Base-by-base conservation (phyloP, 441 rosid species). In the Corymbia citriodora region DNA sequence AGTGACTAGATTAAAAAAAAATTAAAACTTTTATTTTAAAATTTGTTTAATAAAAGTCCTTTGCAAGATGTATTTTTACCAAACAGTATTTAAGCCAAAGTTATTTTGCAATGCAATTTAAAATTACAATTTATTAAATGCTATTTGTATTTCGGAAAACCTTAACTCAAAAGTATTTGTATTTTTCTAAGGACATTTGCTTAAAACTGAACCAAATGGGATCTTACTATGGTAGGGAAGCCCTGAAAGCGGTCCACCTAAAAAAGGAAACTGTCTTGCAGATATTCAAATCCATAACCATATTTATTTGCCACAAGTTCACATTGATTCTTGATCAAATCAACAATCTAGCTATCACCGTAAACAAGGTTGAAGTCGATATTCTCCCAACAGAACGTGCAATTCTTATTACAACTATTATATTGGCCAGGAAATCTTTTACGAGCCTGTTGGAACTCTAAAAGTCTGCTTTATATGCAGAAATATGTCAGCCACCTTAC, bases 401-500 rank as follows among this genome's bases (percentile, higher is more conserved):
- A 29, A 23, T 74, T 74, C 50, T 74, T 40, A 40, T 74, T 40
- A 40, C 8, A 45, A 45, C 50, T 6, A 21, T 74, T 74, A 40
- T 74, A 11, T 40, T 10, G 16, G 50, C 50, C 50, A 12, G 19
- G 16, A 40, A 40, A 40, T 74, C 83, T 2, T 40, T 40, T 7
- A 74, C 4, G 8, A 11, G 31, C 18, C 5, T 65, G 0, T 65
- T 65, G 40, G 1, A 14, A 65, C 72, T 7, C 72, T 65, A 14
- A 65, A 0, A n/a, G 65, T 59, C n/a, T 23, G 1, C 25, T 23
- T 57, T 25, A 23, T 59, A 5, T 59, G 25, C 2, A 25, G 65
- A 6, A 1, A 14, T 59, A 59, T 59, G 65, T 59, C 25, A 4
- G 25, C 3, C 65, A 0, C 5, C 1, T 10, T 14, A 59, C 1